Evolutionary conservation across 768 basidiomycete genomes (phyloP), one percentile per base, ranked within the genome.

Genomic region (Mycena metata): DNA sequence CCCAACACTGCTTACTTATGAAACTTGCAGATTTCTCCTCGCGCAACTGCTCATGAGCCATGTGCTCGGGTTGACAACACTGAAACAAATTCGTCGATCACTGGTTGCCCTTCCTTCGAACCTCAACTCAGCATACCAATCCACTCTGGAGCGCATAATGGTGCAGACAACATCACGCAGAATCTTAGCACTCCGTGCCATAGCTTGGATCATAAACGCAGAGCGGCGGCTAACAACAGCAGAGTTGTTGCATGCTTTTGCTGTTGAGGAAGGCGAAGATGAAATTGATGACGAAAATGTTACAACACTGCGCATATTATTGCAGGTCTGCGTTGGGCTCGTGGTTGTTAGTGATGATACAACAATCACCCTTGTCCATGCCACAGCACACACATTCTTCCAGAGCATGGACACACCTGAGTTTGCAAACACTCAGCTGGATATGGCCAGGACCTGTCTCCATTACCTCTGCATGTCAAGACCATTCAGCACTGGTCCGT

Each of bases 311-410:
- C 50, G 54, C 35, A 55, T 68, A 17, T 16, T 68, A 21, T 57
- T 68, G 36, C 66, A 68, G 17, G 66, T 68, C 2, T 68, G 66
- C 33, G 54, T 68, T 11, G 66, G 66, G 55, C 60, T 68, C 24
- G 66, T 57, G 35, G 16, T 55, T 13, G 59, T 68, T 50, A 60
- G 57, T n/a, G 60, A 55, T 4, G 60, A 68, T 46, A 60, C 42
- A 0, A 35, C 66, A 12, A 26, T 68, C 45, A 43, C 43, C 21
- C 59, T 68, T 33, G 54, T 68, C 42, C 66, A 68, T 55, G 60
- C 33, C 19, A 68, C 66, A 4, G 66, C 66, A 7, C 54, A 68
- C 36, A 46, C 35, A 42, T 68, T 61, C 42, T 68, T 68, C 43
- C 42, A 50, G 9, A 30, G 56, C 21, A 60, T 62, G 21, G 41